These are phyloP conservation scores for Purpureocillium lavendulum DNA, from an alignment of 2,329 filamentous ascomycete species.

Conservation along the genomic window DNA sequence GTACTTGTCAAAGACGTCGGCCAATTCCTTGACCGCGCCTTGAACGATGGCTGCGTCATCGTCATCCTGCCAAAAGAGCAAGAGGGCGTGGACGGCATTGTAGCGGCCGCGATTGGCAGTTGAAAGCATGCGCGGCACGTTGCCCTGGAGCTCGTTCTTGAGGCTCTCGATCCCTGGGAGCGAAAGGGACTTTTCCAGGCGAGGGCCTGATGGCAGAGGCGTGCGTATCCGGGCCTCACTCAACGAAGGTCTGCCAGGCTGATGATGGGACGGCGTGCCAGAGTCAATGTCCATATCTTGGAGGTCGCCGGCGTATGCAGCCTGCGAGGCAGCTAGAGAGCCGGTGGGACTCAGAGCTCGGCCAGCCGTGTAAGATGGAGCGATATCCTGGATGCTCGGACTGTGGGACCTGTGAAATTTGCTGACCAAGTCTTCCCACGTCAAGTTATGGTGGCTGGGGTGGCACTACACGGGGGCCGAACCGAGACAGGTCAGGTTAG, in stretches of 20 bases:
- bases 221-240: slow-evolving; percentile 45
- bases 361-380: slow-evolving; percentile 29
- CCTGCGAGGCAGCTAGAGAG: slow-evolving; percentile 23
- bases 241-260: slow-evolving; percentile 28
- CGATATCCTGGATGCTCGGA: slow-evolving; percentile 40
- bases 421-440: slow-evolving; percentile 48
- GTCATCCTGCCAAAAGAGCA: slow-evolving; percentile 51
- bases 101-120: slow-evolving; percentile 45
- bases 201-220: slow-evolving; percentile 46
- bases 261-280: slow-evolving; percentile 17
- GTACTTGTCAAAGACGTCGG: slow-evolving; percentile 39
- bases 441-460: slow-evolving; percentile 52
- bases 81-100: slow-evolving; percentile 39
- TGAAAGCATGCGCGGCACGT: slow-evolving; percentile 39
- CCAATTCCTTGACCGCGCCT: slow-evolving; percentile 36
- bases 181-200: slow-evolving; percentile 41
- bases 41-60: slow-evolving; percentile 31
- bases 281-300: slow-evolving; percentile 51
- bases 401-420: slow-evolving; percentile 47
- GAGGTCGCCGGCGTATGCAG: slow-evolving; percentile 33
- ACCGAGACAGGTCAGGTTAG: not conserved
- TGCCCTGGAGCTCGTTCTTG: slow-evolving; percentile 43
- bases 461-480: slow-evolving; percentile 36
- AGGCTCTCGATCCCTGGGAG: slow-evolving; percentile 42
- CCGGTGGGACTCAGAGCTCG: slow-evolving; percentile 39